Evolutionary conservation across 2,329 filamentous ascomycete genomes (phyloP).

Genomic region (Lachnellula hyalina): DNA sequence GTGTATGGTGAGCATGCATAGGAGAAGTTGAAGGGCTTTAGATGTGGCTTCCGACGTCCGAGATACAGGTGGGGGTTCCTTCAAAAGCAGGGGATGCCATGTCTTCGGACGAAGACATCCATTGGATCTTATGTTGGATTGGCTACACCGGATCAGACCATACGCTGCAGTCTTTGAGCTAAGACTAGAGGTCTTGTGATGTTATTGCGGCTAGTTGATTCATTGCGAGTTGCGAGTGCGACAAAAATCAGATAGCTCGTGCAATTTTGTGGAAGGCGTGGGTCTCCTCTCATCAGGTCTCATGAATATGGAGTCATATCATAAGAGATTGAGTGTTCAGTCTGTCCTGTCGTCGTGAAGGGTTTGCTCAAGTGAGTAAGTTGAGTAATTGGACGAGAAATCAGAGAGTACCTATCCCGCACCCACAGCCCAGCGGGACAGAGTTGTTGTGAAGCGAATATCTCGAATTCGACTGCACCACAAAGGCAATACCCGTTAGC

Average conservation of each 20-base stretch:
- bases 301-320: no score
- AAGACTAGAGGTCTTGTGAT: neutral
- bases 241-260: neutral
- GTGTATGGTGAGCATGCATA: constrained; percentile 39
- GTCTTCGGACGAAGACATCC: neutral
- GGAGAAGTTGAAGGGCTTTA: constrained; percentile 40
- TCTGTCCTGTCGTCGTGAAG: no score
- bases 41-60: constrained; percentile 18
- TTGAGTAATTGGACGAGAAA: no score
- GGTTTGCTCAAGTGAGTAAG: no score
- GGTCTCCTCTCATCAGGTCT: neutral
- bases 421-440: no score
- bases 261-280: neutral
- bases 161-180: neutral
- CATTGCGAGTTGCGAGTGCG: neutral
- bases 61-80: neutral
- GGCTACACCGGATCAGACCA: neutral
- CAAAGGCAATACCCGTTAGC: no score
- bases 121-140: neutral
- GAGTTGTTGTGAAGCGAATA: no score
- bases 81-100: neutral
- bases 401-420: no score
- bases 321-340: neutral
- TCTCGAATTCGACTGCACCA: no score
- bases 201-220: neutral